phyloP scores from a whole-genome alignment of 306 rosid genomes.

The Vachellia pachyceras region DNA sequence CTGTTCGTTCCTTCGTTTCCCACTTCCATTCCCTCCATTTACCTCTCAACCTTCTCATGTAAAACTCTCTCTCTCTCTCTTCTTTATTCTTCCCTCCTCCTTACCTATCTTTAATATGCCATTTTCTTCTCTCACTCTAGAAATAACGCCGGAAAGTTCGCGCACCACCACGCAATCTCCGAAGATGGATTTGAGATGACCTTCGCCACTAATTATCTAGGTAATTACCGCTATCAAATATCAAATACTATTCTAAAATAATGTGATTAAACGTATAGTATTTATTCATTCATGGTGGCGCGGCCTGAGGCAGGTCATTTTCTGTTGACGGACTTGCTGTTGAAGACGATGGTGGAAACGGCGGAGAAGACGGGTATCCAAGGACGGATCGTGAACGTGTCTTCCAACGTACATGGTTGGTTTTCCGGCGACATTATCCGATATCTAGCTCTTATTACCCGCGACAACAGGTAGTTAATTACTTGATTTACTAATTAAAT shows the following conservation, averaged over 20 bases:
- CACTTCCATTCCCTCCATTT: constrained; percentile 61
- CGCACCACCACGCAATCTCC: constrained; percentile 66
- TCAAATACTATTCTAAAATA: too few species aligned
- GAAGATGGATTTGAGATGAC: constrained; percentile 94
- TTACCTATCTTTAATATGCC: not conserved
- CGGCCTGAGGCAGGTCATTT: constrained; percentile 85
- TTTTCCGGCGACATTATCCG: constrained; percentile 69
- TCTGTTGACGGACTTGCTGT: constrained; percentile 70
- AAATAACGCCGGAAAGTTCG: constrained; percentile 91
- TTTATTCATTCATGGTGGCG: not conserved
- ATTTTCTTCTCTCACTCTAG: constrained; percentile 35
- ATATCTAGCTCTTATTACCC: constrained; percentile 70
- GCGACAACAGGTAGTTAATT: constrained; percentile 49
- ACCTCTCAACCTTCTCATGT: constrained; percentile 92
- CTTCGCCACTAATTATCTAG: constrained; percentile 88
- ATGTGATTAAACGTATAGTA: not conserved
- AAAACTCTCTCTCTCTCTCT: not conserved
- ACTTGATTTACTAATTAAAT: too few species aligned
- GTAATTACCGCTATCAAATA: constrained; percentile 26
- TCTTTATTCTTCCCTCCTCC: not conserved
- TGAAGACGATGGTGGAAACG: constrained; percentile 69
- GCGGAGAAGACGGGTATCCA: constrained; percentile 65
- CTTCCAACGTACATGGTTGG: constrained; percentile 83
- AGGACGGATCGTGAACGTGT: constrained; percentile 86
- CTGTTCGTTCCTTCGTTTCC: constrained; percentile 63